A percentile compares a stretch with the other conserved stretches of the same genome.
Conservation (phyloP, 371 early-diverging fungal genomes). For the Mucor velutinosus region DNA sequence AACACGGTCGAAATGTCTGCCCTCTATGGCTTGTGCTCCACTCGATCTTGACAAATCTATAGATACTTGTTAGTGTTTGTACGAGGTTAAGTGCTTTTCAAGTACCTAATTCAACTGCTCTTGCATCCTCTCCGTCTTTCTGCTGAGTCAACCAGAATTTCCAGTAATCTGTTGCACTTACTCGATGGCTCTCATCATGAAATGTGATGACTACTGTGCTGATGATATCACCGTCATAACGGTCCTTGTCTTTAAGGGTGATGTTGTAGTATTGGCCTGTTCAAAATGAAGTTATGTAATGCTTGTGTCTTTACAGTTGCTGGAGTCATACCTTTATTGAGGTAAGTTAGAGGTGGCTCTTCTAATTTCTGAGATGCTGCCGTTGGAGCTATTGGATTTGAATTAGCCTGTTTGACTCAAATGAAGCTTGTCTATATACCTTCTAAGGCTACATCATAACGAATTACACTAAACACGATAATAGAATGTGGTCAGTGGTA, state of each 20-base stretch:
- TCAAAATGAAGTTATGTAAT: neutral
- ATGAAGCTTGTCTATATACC: constrained; percentile 5
- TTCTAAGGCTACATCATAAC: constrained; percentile 21
- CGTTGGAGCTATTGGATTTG: constrained; percentile 24
- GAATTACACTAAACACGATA: constrained; percentile 11
- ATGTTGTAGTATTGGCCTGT: constrained; percentile 60
- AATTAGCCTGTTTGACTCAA: neutral
- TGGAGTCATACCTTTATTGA: constrained; percentile 26
- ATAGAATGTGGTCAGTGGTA: constrained; percentile 11
- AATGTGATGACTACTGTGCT: constrained; percentile 69
- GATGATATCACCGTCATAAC: constrained; percentile 51
- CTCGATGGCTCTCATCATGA: constrained; percentile 73
- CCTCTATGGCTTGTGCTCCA: constrained; percentile 29
- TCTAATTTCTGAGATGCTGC: constrained; percentile 31
- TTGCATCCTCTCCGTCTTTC: constrained; percentile 42
- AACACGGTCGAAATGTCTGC: constrained; percentile 49
- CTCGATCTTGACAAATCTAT: constrained; percentile 24
- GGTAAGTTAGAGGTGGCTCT: constrained; percentile 28
- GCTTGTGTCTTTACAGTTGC: neutral
- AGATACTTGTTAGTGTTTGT: neutral
- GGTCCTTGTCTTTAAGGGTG: constrained; percentile 42
- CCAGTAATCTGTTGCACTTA: constrained; percentile 72
- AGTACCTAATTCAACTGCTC: constrained; percentile 55
- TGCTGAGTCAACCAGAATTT: constrained; percentile 81
- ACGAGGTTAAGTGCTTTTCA: neutral